Evolutionary conservation across 495 filamentous ascomycete species (phyloP), one percentile per base, ranked within the genome.

Genomic region (Clavariopsis aquatica): DNA sequence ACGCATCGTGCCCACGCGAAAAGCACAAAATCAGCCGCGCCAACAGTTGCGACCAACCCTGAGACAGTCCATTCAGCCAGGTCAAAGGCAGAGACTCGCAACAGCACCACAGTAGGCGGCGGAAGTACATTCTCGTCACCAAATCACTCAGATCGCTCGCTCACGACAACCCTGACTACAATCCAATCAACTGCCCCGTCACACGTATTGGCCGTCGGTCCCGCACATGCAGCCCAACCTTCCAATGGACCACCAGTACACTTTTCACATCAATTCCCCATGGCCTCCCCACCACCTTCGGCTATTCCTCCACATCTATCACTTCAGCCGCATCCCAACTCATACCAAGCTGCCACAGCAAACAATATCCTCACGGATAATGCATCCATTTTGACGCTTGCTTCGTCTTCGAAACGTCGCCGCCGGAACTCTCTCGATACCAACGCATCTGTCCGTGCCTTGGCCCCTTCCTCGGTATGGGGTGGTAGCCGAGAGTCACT

Each of bases 151-250:
- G 87, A 94, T 26, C 90, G 89, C 56, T 97, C 93, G 0, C 81
- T 98, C 52, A 92, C 94, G 1, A 98, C 94, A 0, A 98, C 94
- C 3, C 82, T 98, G 53, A 98, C 94, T 0, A 98, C 94, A 0
- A 93, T 98, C 51, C 94, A 98, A 74, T 98, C 94, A 3, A 80
- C 87, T 29, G 86, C 88, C 13, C 86, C 87, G 1, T 90, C 90
- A 43, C 82, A 81, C 45, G 81, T 85, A 13, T 73, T 87, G 29
- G 47, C 7, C 20, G 64, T 77, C 49, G 31, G 73, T 12, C 52
- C 71, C 49, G 57, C 61, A 20, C 79, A 75, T 62, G 75, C 68
- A 65, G 66, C 66, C 17, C 68, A 74, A 23, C 74, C 78, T 63
- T 12, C 66, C 10, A 73, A 55, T 56, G 64, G 41, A 3, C 58